phyloP scores from a whole-genome alignment of 192 early-diverging fungal genomes.

The Geranomyces variabilis region DNA sequence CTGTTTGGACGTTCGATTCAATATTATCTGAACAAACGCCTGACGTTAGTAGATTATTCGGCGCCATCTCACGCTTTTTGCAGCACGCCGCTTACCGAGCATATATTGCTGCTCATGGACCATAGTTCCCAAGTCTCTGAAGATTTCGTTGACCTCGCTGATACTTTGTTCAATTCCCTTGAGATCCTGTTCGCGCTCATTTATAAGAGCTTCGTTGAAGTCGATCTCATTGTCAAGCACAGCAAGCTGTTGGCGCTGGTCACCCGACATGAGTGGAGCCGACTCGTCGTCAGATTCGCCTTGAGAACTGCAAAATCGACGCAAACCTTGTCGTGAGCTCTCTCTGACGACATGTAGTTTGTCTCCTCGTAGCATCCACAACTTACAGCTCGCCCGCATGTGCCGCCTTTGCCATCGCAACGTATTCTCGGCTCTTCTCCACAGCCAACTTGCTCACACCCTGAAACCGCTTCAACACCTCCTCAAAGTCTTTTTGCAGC shows the following conservation, averaged over 20 bases:
- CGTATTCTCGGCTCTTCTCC: conserved; percentile 81
- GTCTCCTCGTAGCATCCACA: no score
- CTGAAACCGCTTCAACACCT: conserved; percentile 88
- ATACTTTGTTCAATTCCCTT: conserved; percentile 92
- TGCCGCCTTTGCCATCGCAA: conserved; percentile 70
- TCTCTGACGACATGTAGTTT: no score
- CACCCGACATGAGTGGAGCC: conserved; percentile 57
- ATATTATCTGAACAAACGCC: conserved; percentile 75
- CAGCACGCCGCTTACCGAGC: conserved; percentile 76
- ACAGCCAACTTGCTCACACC: conserved; percentile 79
- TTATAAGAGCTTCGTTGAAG: conserved; percentile 92
- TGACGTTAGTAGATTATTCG: neutral
- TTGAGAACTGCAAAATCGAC: conserved; percentile 4
- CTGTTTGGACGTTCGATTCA: conserved; percentile 87
- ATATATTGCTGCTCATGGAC: conserved; percentile 96
- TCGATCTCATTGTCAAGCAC: conserved; percentile 90
- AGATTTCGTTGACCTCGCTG: conserved; percentile 94
- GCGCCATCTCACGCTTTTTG: neutral
- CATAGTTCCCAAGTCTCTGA: conserved; percentile 91
- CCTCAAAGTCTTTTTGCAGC: conserved; percentile 92
- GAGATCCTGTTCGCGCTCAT: conserved; percentile 92
- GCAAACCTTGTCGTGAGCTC: no score
- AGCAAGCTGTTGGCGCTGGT: conserved; percentile 53
- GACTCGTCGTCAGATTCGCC: conserved; percentile 63
- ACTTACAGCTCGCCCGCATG: conserved; percentile 36